phyloP scores from a whole-genome alignment of 345 rosid species.

The Salix udensis region DNA sequence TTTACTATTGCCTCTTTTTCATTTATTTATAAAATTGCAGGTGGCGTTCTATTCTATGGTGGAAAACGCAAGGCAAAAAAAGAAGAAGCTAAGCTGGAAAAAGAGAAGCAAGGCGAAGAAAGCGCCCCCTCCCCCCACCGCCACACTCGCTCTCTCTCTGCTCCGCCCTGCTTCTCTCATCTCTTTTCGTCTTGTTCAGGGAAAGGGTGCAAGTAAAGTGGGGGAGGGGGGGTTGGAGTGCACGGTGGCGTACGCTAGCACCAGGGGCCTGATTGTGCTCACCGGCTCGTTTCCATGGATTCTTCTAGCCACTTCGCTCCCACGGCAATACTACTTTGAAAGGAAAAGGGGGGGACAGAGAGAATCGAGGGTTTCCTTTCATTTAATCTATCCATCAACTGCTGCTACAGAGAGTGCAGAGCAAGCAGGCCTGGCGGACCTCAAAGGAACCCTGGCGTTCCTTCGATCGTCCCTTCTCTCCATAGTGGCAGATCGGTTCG shows the following conservation, averaged over 20 bases:
- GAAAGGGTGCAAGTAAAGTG: slow-evolving; percentile 11
- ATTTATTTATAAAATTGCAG: not conserved
- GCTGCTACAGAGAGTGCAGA: not conserved
- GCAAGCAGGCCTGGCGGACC: slow-evolving; percentile 26
- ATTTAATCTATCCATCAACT: not conserved
- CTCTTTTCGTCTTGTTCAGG: not conserved
- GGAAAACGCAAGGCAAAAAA: slow-evolving; percentile 41
- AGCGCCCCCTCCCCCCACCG: slow-evolving; percentile 5
- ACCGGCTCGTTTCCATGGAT: slow-evolving; percentile 27
- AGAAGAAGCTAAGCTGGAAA: slow-evolving; percentile 24
- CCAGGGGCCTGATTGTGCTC: slow-evolving; percentile 43
- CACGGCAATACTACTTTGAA: slow-evolving; percentile 46
- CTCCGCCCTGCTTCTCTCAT: slow-evolving; percentile 20
- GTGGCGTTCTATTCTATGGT: slow-evolving; percentile 37
- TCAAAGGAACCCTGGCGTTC: slow-evolving; percentile 27
- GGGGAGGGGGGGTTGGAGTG: slow-evolving; percentile 24
- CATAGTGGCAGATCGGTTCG: slow-evolving; percentile 16
- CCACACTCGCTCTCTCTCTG: slow-evolving; percentile 15
- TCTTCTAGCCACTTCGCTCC: slow-evolving; percentile 42
- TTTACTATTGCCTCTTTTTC: not conserved
- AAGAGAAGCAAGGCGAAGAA: not conserved
- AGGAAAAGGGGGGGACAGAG: slow-evolving; percentile 12
- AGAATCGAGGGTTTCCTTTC: slow-evolving; percentile 18
- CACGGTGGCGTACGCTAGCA: slow-evolving; percentile 53
- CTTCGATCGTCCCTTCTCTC: slow-evolving; percentile 19